These are phyloP conservation scores for Musa troglodytarum DNA, from an alignment of 176 grass and related monocot species.

Conservation along the genomic window DNA sequence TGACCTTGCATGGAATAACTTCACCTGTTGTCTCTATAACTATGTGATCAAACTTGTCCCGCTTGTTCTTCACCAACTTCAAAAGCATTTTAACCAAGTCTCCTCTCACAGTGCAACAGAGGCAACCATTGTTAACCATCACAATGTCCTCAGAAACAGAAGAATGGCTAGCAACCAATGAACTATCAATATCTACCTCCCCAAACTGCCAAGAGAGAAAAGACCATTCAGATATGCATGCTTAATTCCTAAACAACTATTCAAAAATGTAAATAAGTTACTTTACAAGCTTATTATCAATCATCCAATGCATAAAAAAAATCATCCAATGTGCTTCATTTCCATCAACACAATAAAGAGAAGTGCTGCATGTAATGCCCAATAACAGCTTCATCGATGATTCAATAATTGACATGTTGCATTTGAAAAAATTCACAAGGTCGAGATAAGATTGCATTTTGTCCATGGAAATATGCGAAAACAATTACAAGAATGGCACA, in stretches of 20 bases:
- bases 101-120: slow-evolving; percentile 67
- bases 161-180: slow-evolving; percentile 60
- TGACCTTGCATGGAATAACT: not conserved
- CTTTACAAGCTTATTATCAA: not conserved
- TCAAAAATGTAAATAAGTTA: not conserved
- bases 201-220: slow-evolving; percentile 42
- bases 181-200: slow-evolving; percentile 66
- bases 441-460: not conserved
- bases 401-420: not conserved
- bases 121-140: slow-evolving; percentile 71
- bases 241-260: not conserved
- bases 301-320: too few species aligned
- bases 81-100: slow-evolving; percentile 74
- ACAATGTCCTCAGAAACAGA: slow-evolving; percentile 62
- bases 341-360: not conserved
- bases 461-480: not conserved
- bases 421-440: not conserved
- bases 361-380: not conserved
- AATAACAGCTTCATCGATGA: not conserved
- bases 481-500: too few species aligned
- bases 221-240: not conserved
- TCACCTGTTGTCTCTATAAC: slow-evolving; percentile 68
- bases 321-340: not conserved
- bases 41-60: slow-evolving; percentile 64
- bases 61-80: slow-evolving; percentile 47